Base-by-base conservation (phyloP, 371 early-diverging fungal genomes). In the Mortierella sp. region DNA sequence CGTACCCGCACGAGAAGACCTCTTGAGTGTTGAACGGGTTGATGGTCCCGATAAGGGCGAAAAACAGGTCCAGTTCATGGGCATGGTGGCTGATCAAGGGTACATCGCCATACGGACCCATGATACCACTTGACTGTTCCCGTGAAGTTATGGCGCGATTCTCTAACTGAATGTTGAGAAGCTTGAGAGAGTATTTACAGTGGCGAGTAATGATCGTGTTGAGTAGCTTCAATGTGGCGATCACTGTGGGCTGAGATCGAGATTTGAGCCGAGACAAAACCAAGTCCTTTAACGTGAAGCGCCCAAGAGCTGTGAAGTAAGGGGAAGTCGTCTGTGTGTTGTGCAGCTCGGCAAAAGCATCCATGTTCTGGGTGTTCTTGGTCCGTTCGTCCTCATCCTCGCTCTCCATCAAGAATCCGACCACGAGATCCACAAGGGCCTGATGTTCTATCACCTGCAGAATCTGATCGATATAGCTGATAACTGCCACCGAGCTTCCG, bases 391-490 rank as follows among this genome's bases (percentile, higher is more conserved):
- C 57, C 1, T 82, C 71, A 16, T 80, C 78, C 31, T 91, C 89
- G 19, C 83, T 85, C 18, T 84, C 89, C 79, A 95, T 84, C 30
- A 95, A 66, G 69, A 92, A 94, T 1, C 89, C 86, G 42, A 92
- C 86, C 18, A 97, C 82, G 0, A 91, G 71, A 51, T 88, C 84
- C 18, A 91, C 86, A 41, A 96, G 80, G 41, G 89, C 87, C 19
- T 90, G 89, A 63, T 94, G 93, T 19, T 88, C 84, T 13, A 94
- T 78, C 0, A 86, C 83, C 48, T 90, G 90, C 8, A 95, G 70
- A 58, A 96, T 92, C 51, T 90, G 76, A 58, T 93, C 92, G 38
- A 96, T 84, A 67, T 97, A 97, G 59, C 88, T 91, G 61, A 97
- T 89, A 3, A 92, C 90, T 1, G 96, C 92, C 0, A 94, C 94